Percentiles rank a stretch among this genome's conserved stretches.
Conservation (phyloP, 805 yeast genomes). For the Nakazawaea wickerhamii region DNA sequence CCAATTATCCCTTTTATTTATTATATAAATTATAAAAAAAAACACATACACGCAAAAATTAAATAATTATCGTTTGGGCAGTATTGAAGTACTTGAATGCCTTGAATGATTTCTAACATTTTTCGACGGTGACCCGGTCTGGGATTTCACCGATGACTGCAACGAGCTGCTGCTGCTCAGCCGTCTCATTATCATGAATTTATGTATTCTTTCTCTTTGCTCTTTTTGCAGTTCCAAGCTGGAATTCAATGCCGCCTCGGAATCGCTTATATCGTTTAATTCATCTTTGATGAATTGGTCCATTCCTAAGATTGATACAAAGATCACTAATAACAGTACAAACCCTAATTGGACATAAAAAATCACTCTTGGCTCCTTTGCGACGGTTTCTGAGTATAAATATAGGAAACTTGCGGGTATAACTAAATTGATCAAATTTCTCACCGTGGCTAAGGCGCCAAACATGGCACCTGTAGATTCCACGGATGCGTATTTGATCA, state of each 20-base stretch:
- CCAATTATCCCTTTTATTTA: neutral
- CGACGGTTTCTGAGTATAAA: conserved; percentile 42
- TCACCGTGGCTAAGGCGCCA: conserved; percentile 62
- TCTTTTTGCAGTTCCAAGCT: conserved; percentile 9
- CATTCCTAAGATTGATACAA: conserved; percentile 1
- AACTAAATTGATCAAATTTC: conserved; percentile 42
- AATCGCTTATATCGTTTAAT: neutral
- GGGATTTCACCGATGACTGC: neutral
- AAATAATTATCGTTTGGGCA: neutral
- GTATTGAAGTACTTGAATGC: neutral
- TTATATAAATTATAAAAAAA: too few relatives aligned
- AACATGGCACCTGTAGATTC: conserved; percentile 64
- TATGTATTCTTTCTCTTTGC: conserved; percentile 11
- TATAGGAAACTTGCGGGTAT: conserved; percentile 45
- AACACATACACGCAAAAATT: conserved; percentile 26
- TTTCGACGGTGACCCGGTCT: neutral
- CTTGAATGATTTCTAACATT: neutral
- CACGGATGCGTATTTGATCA: conserved; percentile 57
- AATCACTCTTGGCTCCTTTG: conserved; percentile 31
- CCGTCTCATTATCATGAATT: conserved; percentile 4
- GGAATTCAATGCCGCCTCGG: neutral
- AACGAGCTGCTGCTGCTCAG: conserved; percentile 5
- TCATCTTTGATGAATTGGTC: neutral
- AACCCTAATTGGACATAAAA: conserved; percentile 20
- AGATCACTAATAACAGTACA: conserved; percentile 3